These are phyloP conservation scores for Laburnicola sp. DNA, from an alignment of 2,329 filamentous ascomycete genomes.

Conservation along the genomic window DNA sequence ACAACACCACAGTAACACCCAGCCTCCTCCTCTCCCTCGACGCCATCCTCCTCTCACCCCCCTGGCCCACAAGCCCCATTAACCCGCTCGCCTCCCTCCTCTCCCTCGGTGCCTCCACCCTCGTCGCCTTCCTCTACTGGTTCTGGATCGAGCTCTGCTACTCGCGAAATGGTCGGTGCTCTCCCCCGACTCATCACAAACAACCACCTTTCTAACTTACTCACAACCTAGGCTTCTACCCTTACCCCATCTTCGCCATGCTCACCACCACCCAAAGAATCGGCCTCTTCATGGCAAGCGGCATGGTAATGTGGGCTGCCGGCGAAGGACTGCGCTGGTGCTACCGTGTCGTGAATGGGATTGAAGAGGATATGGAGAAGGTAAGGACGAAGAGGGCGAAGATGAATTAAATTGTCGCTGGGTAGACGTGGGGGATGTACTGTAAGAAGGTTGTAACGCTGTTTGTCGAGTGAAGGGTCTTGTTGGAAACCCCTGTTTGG, in stretches of 20 bases:
- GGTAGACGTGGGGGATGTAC: too few relatives aligned
- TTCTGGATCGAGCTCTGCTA: constrained; percentile 76
- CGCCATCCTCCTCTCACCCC: constrained; percentile 69
- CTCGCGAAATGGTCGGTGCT: constrained; percentile 63
- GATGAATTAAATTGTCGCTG: constrained; percentile 20
- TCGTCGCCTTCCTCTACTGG: constrained; percentile 71
- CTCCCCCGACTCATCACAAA: too few relatives aligned
- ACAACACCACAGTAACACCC: constrained; percentile 55
- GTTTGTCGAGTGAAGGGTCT: too few relatives aligned
- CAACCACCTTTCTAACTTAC: background rate
- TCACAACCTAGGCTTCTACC: constrained; percentile 63
- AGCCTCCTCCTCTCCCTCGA: constrained; percentile 67
- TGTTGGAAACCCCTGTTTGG: too few relatives aligned
- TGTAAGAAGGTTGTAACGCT: too few relatives aligned
- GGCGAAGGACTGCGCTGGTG: constrained; percentile 70
- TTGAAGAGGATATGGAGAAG: constrained; percentile 24
- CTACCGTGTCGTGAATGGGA: constrained; percentile 68
- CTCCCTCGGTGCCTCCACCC: constrained; percentile 61
- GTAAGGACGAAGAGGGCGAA: too few relatives aligned
- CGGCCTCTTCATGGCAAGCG: constrained; percentile 70
- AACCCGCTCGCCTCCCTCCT: constrained; percentile 53
- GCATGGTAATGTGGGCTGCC: constrained; percentile 70
- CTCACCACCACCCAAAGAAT: constrained; percentile 68
- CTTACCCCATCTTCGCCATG: constrained; percentile 80
- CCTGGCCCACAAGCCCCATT: constrained; percentile 63